Conservation (phyloP, 768 basidiomycete genomes). For the Trametes cubensis region DNA sequence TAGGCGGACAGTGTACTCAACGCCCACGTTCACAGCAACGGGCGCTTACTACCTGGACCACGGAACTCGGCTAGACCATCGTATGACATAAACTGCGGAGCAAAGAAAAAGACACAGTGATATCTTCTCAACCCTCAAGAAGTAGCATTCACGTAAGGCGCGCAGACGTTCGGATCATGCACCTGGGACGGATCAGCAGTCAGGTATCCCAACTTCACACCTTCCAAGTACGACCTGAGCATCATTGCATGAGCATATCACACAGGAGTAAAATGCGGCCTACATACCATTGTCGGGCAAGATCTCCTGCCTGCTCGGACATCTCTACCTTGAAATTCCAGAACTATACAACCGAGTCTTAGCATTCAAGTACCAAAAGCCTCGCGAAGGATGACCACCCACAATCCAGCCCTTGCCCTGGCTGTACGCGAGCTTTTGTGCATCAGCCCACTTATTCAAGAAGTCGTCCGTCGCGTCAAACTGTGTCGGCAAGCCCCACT, state of each 20-base stretch:
- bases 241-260: not conserved
- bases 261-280: not conserved
- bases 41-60: not conserved
- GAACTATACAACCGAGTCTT: slow-evolving; percentile 39
- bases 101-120: no score
- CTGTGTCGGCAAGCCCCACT: slow-evolving; percentile 67
- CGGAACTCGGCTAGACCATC: not conserved
- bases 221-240: slow-evolving; percentile 73
- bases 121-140: no score
- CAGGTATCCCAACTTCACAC: slow-evolving; percentile 57
- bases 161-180: slow-evolving; percentile 66
- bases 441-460: slow-evolving; percentile 70
- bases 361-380: no score
- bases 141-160: slow-evolving; percentile 40
- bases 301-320: slow-evolving; percentile 50
- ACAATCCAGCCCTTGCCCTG: slow-evolving; percentile 70
- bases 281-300: slow-evolving; percentile 67
- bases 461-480: slow-evolving; percentile 65
- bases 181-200: slow-evolving; percentile 62
- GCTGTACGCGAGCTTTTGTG: slow-evolving; percentile 68
- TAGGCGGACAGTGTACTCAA: not conserved
- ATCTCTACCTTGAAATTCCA: slow-evolving; percentile 80
- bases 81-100: not conserved
- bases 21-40: no score
- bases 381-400: slow-evolving; percentile 30